A percentile compares a stretch with the other conserved stretches of the same genome.
Evolutionary conservation across 2,329 filamentous ascomycete genomes (phyloP).

Genomic region (Lecanosticta acicola): DNA sequence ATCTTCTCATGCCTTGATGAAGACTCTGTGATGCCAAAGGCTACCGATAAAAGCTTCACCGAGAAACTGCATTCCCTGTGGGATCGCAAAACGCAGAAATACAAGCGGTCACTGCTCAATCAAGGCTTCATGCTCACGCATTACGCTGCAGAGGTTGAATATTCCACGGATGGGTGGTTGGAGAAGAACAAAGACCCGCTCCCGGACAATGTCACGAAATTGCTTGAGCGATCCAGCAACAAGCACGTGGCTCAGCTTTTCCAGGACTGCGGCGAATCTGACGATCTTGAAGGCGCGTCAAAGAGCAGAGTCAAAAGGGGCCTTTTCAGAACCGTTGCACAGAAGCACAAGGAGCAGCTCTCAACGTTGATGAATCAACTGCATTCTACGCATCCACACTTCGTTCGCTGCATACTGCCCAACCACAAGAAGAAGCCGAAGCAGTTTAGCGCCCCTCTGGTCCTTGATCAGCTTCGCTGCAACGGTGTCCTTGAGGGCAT

Average conservation of each 20-base stretch:
- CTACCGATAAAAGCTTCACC: constrained; percentile 92
- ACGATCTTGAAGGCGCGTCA: constrained; percentile 64
- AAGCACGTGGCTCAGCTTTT: constrained; percentile 81
- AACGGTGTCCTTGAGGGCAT: constrained; percentile 99
- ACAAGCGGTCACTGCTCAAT: constrained; percentile 76
- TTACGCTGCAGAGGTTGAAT: constrained; percentile 96
- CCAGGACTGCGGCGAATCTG: constrained; percentile 74
- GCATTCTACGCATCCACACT: constrained; percentile 94
- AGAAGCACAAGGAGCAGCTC: constrained; percentile 96
- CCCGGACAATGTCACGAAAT: constrained; percentile 90
- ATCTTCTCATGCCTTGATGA: constrained; percentile 98
- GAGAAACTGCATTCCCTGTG: constrained; percentile 96
- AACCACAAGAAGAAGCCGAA: constrained; percentile 98
- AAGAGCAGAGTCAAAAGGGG: constrained; percentile 90
- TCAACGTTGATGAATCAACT: constrained; percentile 91
- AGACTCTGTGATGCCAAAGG: constrained; percentile 98
- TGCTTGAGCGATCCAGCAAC: constrained; percentile 76
- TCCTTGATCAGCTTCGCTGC: constrained; percentile 93
- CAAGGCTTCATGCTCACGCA: constrained; percentile 96
- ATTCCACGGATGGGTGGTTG: constrained; percentile 88
- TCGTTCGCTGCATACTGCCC: constrained; percentile 93
- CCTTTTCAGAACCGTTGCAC: constrained; percentile 91
- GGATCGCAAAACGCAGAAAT: constrained; percentile 94
- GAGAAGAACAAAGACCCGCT: constrained; percentile 99
- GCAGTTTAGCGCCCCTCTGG: constrained; percentile 83